A percentile compares a stretch with the other conserved stretches of the same genome.
Conservation (phyloP, 164 flowering plant species). For the Berberis vulgaris region DNA sequence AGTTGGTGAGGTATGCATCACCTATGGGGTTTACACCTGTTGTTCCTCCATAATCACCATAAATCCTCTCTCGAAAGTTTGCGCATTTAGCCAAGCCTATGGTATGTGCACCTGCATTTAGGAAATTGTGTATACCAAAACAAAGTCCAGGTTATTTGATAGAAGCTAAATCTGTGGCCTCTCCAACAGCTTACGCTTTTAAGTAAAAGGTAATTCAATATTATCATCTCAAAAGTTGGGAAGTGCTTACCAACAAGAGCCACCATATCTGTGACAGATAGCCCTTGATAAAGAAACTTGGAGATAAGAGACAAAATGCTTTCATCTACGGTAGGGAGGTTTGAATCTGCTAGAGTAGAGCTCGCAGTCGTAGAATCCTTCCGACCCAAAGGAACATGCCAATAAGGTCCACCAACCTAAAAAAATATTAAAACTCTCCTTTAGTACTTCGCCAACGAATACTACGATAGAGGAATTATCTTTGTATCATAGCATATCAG, state of each 20-base stretch:
- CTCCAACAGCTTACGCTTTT: too few species aligned
- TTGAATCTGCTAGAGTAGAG: slow-evolving; percentile 32
- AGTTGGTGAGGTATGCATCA: slow-evolving; percentile 30
- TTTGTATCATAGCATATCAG: background rate
- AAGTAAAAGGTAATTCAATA: too few species aligned
- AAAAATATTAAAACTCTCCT: background rate
- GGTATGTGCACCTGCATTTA: slow-evolving; percentile 70
- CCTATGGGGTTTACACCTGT: slow-evolving; percentile 27
- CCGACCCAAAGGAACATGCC: slow-evolving; percentile 91
- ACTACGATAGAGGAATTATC: background rate
- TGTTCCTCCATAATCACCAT: slow-evolving; percentile 55
- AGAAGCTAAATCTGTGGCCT: too few species aligned
- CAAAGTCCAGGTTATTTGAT: too few species aligned
- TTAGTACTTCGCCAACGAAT: background rate
- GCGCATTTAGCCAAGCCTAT: slow-evolving; percentile 83
- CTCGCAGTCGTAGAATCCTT: slow-evolving; percentile 72
- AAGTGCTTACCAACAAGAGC: slow-evolving; percentile 66
- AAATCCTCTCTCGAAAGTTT: slow-evolving; percentile 60
- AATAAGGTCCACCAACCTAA: slow-evolving; percentile 94
- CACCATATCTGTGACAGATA: slow-evolving; percentile 80
- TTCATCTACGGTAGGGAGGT: slow-evolving; percentile 57
- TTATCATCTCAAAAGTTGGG: background rate
- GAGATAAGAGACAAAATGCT: slow-evolving; percentile 45
- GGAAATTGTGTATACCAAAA: too few species aligned
- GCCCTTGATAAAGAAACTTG: slow-evolving; percentile 71